A percentile compares a stretch with the other conserved stretches of the same genome.
These are phyloP conservation scores for Phytophthora cryptogea DNA, from an alignment of 352 stramenopile genomes.

Conservation along the genomic window DNA sequence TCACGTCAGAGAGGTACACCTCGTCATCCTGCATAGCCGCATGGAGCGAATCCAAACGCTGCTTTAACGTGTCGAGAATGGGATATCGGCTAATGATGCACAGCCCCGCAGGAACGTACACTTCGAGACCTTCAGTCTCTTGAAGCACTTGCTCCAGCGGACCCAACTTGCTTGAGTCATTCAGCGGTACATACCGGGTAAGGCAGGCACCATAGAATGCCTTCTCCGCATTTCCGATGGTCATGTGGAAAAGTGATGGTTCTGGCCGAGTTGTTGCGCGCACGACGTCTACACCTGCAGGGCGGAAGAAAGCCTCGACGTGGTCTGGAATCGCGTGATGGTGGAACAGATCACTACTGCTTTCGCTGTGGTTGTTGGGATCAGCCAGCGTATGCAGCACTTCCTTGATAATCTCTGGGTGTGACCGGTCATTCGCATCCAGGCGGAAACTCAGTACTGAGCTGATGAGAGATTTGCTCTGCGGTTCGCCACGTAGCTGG, in stretches of 20 bases:
- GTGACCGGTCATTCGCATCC: slow-evolving; percentile 60
- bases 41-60: slow-evolving; percentile 69
- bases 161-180: slow-evolving; percentile 65
- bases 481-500: slow-evolving; percentile 60
- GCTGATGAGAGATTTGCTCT: slow-evolving; percentile 72
- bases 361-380: slow-evolving; percentile 40
- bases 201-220: slow-evolving; percentile 82
- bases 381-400: slow-evolving; percentile 72
- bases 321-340: slow-evolving; percentile 85
- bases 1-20: slow-evolving; percentile 50
- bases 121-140: slow-evolving; percentile 81
- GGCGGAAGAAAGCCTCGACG: slow-evolving; percentile 83
- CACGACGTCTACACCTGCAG: slow-evolving; percentile 60
- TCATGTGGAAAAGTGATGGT: slow-evolving; percentile 83
- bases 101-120: slow-evolving; percentile 76
- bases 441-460: slow-evolving; percentile 73
- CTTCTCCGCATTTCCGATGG: slow-evolving; percentile 81
- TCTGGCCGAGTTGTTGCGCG: slow-evolving; percentile 58
- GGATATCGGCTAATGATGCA: slow-evolving; percentile 84
- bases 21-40: slow-evolving; percentile 60
- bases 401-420: slow-evolving; percentile 66
- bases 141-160: slow-evolving; percentile 80
- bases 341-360: slow-evolving; percentile 65
- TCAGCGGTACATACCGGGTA: slow-evolving; percentile 77
- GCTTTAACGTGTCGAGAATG: slow-evolving; percentile 81